These are phyloP conservation scores for Globisporangium cylindrosporum DNA, from an alignment of 352 stramenopile genomes.

Conservation along the genomic window DNA sequence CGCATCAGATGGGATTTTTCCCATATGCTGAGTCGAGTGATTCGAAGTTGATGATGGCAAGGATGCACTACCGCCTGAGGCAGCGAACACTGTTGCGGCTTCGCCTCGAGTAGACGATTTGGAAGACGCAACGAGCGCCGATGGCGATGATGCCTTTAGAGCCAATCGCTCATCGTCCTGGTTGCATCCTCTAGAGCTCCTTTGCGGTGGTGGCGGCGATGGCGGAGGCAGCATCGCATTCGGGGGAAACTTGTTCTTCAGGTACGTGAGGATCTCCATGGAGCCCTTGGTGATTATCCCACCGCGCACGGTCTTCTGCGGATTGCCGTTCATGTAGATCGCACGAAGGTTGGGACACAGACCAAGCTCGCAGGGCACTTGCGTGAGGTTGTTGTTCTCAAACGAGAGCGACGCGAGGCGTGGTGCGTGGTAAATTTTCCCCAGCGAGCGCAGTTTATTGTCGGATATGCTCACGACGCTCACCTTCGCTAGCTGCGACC, in stretches of 20 bases:
- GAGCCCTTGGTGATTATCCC: constrained; percentile 76
- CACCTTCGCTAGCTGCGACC: constrained; percentile 37
- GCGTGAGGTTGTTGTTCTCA: constrained; percentile 80
- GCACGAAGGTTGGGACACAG: constrained; percentile 59
- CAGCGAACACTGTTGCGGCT: not conserved
- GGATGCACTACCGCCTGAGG: not conserved
- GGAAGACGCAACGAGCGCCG: not conserved
- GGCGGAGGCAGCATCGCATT: constrained; percentile 26
- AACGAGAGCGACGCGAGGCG: constrained; percentile 69
- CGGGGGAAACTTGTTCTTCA: constrained; percentile 78
- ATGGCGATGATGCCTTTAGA: not conserved
- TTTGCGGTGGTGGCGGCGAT: not conserved
- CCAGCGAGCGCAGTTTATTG: constrained; percentile 71
- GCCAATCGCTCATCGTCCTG: constrained; percentile 4
- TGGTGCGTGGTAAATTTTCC: constrained; percentile 57
- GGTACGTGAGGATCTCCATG: constrained; percentile 61
- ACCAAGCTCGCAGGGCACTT: constrained; percentile 60
- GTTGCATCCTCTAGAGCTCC: not conserved
- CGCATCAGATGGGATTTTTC: not conserved
- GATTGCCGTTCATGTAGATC: constrained; percentile 85
- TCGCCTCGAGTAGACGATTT: not conserved
- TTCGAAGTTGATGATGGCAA: not conserved
- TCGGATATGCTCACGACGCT: constrained; percentile 72
- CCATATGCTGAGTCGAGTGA: not conserved
- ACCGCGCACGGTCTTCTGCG: constrained; percentile 74